Evolutionary conservation across 2,329 filamentous ascomycete species (phyloP).

Genomic region (Didymella glomerata): DNA sequence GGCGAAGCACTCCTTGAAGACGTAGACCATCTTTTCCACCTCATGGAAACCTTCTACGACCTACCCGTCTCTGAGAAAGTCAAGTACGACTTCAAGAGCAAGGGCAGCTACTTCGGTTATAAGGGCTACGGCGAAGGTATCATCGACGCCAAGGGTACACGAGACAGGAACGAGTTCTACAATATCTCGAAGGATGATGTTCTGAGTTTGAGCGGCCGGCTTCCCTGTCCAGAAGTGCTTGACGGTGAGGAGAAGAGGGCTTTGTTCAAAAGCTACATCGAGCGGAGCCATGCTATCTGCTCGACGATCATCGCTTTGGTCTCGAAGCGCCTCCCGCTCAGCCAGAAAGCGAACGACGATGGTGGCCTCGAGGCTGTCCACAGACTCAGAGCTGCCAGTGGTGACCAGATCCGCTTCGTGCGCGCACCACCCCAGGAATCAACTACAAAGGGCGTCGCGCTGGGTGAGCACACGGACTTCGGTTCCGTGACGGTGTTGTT

Average conservation of each 20-base stretch:
- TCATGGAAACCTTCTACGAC: conserved; percentile 59
- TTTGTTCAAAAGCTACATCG: conserved; percentile 56
- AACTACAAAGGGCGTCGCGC: conserved; percentile 41
- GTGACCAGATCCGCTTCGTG: conserved; percentile 64
- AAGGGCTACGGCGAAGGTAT: conserved; percentile 59
- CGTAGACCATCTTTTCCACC: conserved; percentile 57
- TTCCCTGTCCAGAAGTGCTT: conserved; percentile 3
- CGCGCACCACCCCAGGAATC: conserved; percentile 56
- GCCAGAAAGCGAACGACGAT: conserved; percentile 22
- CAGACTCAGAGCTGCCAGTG: conserved; percentile 53
- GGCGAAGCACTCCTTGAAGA: conserved; percentile 53
- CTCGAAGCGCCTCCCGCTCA: conserved; percentile 55
- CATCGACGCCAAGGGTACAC: conserved; percentile 59
- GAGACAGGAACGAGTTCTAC: conserved; percentile 64
- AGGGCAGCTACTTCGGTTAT: conserved; percentile 62
- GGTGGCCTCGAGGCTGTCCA: conserved; percentile 59
- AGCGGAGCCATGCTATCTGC: conserved; percentile 56
- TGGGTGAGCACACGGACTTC: conserved; percentile 66
- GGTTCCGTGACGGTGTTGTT: conserved; percentile 65
- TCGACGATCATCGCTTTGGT: conserved; percentile 56
- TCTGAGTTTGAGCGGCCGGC: conserved; percentile 44
- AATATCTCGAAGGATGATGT: conserved; percentile 66
- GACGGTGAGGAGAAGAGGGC: not conserved
- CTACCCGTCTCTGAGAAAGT: conserved; percentile 61
- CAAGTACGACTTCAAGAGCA: conserved; percentile 62